These are phyloP conservation scores for Beauveria asiatica DNA, from an alignment of 2,329 filamentous ascomycete species.

Conservation along the genomic window DNA sequence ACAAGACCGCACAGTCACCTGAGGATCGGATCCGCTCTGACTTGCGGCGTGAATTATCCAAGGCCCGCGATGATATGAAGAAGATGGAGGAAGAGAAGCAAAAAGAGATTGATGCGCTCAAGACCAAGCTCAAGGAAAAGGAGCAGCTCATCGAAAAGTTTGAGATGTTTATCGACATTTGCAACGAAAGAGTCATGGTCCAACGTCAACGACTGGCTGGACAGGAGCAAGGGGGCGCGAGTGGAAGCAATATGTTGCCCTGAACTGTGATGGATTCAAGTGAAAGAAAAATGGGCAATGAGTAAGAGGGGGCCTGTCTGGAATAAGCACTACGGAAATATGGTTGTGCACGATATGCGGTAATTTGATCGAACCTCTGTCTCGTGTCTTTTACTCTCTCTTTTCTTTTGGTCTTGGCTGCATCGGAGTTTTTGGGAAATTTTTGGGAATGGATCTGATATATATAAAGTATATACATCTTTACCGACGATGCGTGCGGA, in stretches of 20 bases:
- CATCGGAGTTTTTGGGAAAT: constrained; percentile 1
- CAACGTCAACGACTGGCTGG: constrained; percentile 44
- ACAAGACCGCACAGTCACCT: constrained; percentile 54
- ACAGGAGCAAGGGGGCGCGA: constrained; percentile 15
- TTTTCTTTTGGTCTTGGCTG: not conserved
- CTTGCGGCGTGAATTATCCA: constrained; percentile 50
- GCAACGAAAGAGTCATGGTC: constrained; percentile 57
- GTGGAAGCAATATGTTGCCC: not conserved
- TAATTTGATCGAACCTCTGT: not conserved
- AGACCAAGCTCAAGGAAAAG: constrained; percentile 53
- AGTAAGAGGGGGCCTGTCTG: not conserved
- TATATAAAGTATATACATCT: not conserved
- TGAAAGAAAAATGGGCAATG: no score
- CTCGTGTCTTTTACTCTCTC: not conserved
- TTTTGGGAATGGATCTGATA: not conserved
- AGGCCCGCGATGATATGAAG: constrained; percentile 46
- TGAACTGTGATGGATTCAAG: not conserved
- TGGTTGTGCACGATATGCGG: not conserved
- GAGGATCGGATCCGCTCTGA: constrained; percentile 58
- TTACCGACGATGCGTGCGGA: not conserved
- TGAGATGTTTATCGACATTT: constrained; percentile 63
- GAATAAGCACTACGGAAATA: not conserved
- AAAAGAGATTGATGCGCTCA: constrained; percentile 50
- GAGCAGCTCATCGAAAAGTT: constrained; percentile 54
- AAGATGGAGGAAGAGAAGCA: constrained; percentile 47